phyloP scores from a whole-genome alignment of 108 stramenopile species.

The Cyclotella choctawhatcheeana region DNA sequence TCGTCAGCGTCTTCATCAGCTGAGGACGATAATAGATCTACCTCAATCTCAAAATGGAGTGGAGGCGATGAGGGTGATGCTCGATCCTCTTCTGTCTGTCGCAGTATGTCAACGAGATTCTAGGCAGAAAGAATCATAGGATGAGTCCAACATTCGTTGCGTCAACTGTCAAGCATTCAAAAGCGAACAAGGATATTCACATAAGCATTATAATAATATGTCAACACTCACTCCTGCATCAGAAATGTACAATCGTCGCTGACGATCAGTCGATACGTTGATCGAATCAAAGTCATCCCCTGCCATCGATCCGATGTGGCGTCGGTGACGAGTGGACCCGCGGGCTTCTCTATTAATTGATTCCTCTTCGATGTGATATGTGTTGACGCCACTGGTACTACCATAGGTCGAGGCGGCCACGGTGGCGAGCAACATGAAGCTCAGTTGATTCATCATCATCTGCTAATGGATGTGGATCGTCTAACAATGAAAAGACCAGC shows the following conservation, averaged over 20 bases:
- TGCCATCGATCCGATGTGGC: not conserved
- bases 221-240: not conserved
- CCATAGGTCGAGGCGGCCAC: too few relatives aligned
- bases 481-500: too few relatives aligned
- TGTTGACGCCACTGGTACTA: too few relatives aligned
- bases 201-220: not conserved
- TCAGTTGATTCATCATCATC: too few relatives aligned
- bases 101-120: slow-evolving; percentile 8
- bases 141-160: too few relatives aligned
- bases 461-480: too few relatives aligned
- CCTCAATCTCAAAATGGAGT: slow-evolving; percentile 12
- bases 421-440: too few relatives aligned
- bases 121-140: not conserved
- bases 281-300: not conserved
- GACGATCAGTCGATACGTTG: not conserved
- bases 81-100: not conserved
- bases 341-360: too few relatives aligned
- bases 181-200: not conserved
- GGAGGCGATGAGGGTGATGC: slow-evolving; percentile 3
- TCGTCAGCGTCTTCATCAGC: not conserved
- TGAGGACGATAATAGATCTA: not conserved
- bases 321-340: too few relatives aligned
- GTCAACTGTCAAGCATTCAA: too few relatives aligned
- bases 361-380: too few relatives aligned
- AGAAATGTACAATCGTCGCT: not conserved